Percentiles rank a stretch among this genome's conserved stretches.
Conservation (phyloP, 768 basidiomycete genomes). For the Leccinum obscurum region DNA sequence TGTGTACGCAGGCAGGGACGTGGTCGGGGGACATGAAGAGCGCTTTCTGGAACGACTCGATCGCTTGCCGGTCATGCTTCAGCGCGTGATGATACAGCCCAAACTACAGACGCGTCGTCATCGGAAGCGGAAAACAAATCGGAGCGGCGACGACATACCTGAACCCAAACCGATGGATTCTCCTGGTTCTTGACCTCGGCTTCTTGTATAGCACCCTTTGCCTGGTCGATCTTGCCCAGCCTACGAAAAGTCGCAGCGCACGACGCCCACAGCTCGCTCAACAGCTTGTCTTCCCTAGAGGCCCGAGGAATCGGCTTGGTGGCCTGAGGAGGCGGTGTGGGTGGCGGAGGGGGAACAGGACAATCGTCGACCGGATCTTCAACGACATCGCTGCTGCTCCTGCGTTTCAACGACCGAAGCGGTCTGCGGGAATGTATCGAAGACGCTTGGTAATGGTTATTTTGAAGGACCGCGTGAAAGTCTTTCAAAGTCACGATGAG, state of each 20-base stretch:
- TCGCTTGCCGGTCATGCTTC: constrained; percentile 58
- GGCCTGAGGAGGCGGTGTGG: constrained; percentile 37
- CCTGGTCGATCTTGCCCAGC: constrained; percentile 86
- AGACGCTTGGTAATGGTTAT: constrained; percentile 66
- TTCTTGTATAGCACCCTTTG: constrained; percentile 89
- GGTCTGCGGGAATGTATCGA: constrained; percentile 83
- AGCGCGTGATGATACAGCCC: constrained; percentile 70
- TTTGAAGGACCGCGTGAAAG: constrained; percentile 64
- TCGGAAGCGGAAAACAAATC: neutral
- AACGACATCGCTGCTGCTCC: constrained; percentile 34
- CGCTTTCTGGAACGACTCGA: constrained; percentile 82
- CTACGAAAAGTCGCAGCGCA: constrained; percentile 92
- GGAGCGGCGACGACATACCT: constrained; percentile 51
- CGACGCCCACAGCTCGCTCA: constrained; percentile 91
- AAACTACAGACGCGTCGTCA: constrained; percentile 44
- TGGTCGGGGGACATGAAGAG: constrained; percentile 84
- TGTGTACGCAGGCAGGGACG: constrained; percentile 73
- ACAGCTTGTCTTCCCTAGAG: constrained; percentile 61
- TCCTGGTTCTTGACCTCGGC: constrained; percentile 87
- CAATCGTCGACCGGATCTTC: constrained; percentile 35
- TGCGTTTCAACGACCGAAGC: constrained; percentile 47
- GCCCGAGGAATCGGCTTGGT: constrained; percentile 35
- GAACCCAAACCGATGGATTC: constrained; percentile 92
- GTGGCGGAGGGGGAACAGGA: constrained; percentile 36
- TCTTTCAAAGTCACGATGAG: constrained; percentile 41